Percentiles rank a stretch among this genome's conserved stretches.
These are phyloP conservation scores for Millerago galiae DNA, from an alignment of 805 yeast species.

Conservation along the genomic window DNA sequence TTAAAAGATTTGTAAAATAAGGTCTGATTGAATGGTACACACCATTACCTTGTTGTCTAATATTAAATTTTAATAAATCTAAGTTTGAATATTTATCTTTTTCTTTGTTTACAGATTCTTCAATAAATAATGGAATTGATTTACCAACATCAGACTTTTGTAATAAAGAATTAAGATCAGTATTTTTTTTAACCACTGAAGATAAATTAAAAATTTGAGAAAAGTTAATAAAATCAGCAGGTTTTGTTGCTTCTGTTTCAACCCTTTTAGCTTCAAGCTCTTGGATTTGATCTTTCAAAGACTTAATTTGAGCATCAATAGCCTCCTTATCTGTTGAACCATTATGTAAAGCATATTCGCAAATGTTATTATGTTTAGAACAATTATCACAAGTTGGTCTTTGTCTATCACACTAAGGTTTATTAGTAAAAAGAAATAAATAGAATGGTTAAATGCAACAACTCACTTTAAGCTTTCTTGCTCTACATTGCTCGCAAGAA, in stretches of 20 bases:
- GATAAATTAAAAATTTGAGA: slow-evolving; percentile 5
- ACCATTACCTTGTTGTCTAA: slow-evolving; percentile 6
- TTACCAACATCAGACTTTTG: neutral
- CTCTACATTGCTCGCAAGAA: neutral
- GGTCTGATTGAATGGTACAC: slow-evolving; percentile 3
- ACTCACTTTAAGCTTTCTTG: slow-evolving; percentile 1
- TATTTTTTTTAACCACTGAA: slow-evolving; percentile 2
- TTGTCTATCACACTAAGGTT: slow-evolving; percentile 5
- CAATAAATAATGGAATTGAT: slow-evolving; percentile 5
- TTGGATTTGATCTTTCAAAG: slow-evolving; percentile 3
- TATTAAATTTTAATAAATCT: slow-evolving; percentile 5
- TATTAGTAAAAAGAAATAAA: neutral
- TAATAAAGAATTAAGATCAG: neutral
- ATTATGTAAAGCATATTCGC: slow-evolving; percentile 3
- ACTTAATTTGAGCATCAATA: slow-evolving; percentile 3
- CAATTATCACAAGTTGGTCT: slow-evolving; percentile 6
- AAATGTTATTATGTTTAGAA: slow-evolving; percentile 2
- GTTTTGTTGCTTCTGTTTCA: neutral
- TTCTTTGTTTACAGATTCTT: slow-evolving; percentile 7
- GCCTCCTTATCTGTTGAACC: slow-evolving; percentile 1
- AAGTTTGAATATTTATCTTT: slow-evolving; percentile 3
- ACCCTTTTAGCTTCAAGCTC: slow-evolving; percentile 2
- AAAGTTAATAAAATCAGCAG: neutral
- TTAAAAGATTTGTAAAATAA: slow-evolving; percentile 1
- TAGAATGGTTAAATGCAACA: too few relatives aligned